Conservation (phyloP, 441 rosid species). For the Arabidopsis hybrid region DNA sequence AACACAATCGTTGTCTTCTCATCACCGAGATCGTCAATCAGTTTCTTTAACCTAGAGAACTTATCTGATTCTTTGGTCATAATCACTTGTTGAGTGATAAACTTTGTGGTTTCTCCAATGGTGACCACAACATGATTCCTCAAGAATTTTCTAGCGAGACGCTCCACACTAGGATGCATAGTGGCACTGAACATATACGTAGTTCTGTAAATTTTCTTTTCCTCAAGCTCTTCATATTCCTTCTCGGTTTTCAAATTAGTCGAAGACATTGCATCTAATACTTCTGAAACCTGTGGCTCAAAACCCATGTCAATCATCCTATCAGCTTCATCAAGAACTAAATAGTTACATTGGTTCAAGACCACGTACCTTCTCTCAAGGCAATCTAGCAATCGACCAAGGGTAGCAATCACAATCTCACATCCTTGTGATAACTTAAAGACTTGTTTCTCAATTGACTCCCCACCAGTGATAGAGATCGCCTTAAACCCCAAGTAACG, state of each 20-base stretch:
- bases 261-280: conserved; percentile 91
- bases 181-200: conserved; percentile 97
- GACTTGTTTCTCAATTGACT: conserved; percentile 92
- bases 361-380: conserved; percentile 86
- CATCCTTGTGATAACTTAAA: conserved; percentile 88
- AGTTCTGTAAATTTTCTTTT: conserved; percentile 82
- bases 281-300: conserved; percentile 89
- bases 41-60: conserved; percentile 63
- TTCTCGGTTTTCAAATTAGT: conserved; percentile 92
- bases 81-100: conserved; percentile 77
- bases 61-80: conserved; percentile 77
- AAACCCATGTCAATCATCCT: conserved; percentile 97
- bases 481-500: conserved; percentile 84
- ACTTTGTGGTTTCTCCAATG: conserved; percentile 79
- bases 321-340: conserved; percentile 96
- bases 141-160: conserved; percentile 92
- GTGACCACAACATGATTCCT: conserved; percentile 94
- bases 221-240: conserved; percentile 93
- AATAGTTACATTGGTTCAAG: conserved; percentile 84
- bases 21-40: conserved; percentile 75
- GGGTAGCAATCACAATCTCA: conserved; percentile 91
- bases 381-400: conserved; percentile 85
- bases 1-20: conserved; percentile 85
- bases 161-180: conserved; percentile 87
- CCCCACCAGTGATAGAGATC: conserved; percentile 88